Evolutionary conservation across 371 early-diverging fungal genomes (phyloP).

Genomic region (Amoeboaphelidium occidentale): DNA sequence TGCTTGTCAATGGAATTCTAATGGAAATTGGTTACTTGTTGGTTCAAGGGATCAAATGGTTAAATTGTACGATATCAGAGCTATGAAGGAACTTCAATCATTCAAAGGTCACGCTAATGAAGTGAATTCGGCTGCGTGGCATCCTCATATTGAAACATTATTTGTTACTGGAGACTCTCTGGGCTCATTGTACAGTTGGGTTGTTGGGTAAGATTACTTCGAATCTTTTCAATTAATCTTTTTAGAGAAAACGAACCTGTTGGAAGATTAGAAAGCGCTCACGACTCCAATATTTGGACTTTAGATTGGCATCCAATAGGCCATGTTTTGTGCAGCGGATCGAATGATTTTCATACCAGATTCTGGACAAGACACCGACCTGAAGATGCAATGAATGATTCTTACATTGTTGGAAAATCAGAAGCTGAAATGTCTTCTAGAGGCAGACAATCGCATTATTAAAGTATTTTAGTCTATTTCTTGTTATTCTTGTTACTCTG

Average conservation of each 20-base stretch:
- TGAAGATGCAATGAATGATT: too few relatives aligned
- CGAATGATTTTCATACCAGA: constrained; percentile 91
- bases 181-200: constrained; percentile 83
- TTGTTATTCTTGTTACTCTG: too few relatives aligned
- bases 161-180: constrained; percentile 90
- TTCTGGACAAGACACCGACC: constrained; percentile 98
- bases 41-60: constrained; percentile 89
- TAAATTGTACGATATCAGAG: constrained; percentile 86
- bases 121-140: constrained; percentile 84
- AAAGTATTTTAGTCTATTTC: too few relatives aligned
- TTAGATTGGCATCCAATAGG: constrained; percentile 98
- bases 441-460: too few relatives aligned
- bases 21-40: constrained; percentile 90
- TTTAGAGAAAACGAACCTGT: constrained; percentile 33
- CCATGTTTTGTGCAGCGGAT: constrained; percentile 87
- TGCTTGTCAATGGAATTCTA: constrained; percentile 78
- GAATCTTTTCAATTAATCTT: too few relatives aligned
- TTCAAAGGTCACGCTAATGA: constrained; percentile 87
- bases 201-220: constrained; percentile 28
- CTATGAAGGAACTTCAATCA: constrained; percentile 76
- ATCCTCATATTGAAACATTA: constrained; percentile 75
- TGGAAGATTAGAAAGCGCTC: constrained; percentile 62
- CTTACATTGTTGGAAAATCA: too few relatives aligned
- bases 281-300: constrained; percentile 91
- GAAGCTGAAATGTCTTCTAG: too few relatives aligned